Base-by-base conservation (phyloP, 352 stramenopile genomes). In the Peronosclerospora sorghi region DNA sequence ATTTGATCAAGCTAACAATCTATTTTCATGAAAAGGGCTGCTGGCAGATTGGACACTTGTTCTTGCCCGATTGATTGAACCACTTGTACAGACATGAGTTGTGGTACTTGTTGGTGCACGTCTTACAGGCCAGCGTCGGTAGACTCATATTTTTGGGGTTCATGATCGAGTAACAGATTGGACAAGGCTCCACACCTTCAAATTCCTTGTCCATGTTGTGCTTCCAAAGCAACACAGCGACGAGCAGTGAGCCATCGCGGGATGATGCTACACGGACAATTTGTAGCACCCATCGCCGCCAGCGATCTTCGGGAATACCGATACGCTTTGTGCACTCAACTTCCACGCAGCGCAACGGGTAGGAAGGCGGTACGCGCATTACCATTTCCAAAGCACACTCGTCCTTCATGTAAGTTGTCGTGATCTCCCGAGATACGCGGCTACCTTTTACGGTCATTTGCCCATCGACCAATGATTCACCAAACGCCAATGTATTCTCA, bases 81-180 rank as follows among this genome's bases (percentile, higher is more conserved):
- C 86, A 96, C 69, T 95, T 95, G 81, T 95, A 94, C 21, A 96
- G 65, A 55, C 86, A 96, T 56, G 78, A 86, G 59, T 90, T 91
- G 70, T 96, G 86, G 68, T 95, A 96, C 65, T 89, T 92, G 73
- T 95, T 96, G 42, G 60, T 68, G 70, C 86, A 96, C 21, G 83
- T 95, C 55, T 94, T 95, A 73, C 86, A 96, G 20, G 76, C 62
- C 46, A 96, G 49, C 24, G 81, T 88, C 26, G 86, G 86, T 40
- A 96, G 59, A 0, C 68, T 74, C 78, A 94, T 93, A 35, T 77
- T 92, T 64, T 91, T 91, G 6, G 83, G 79, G 51, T 96, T 92
- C 35, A 96, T 49, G 59, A 95, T 95, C 41, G 76, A 92, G 64
- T 95, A 96, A 46, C 86, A 96, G 54, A 96, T 96, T 41, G 86